Evolutionary conservation across 1,284 basidiomycete species (phyloP), one percentile per base, ranked within the genome.

Genomic region (Lentinula novae-zelandiae): DNA sequence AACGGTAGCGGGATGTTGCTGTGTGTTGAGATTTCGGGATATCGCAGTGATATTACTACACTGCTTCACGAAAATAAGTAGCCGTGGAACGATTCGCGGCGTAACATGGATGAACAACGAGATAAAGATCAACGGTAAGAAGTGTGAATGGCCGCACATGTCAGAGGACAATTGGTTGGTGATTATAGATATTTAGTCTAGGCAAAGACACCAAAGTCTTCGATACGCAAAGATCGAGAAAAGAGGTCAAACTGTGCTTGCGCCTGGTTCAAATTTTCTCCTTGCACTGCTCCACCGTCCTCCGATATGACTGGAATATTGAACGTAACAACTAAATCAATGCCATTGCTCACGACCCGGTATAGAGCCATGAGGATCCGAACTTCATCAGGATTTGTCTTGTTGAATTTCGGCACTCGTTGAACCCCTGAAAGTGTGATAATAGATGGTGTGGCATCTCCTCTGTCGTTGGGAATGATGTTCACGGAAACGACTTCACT

Each of bases 251-350:
- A 95, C 62, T 84, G 81, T 44, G 70, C 67, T 64, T 79, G 74
- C 20, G 81, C 80, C 22, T 61, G 60, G 64, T 71, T 64, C 63
- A 76, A 66, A 58, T 71, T 71, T 67, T 78, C 71, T 62, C 74
- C 72, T 34, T 69, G 73, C 34, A 81, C 74, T 46, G 74, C 76
- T 3, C 73, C 78, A 31, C 78, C 78, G 57, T 82, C 81, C 15
- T 72, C 72, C 15, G 81, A 73, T 42, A 68, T 69, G 42, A 80
- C 71, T 15, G 92, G 92, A 27, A 92, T 80, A 72, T 95, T 97
- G 71, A 89, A 89, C 20, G 89, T 88, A 65, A 92, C 79, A 40
- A 96, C 89, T 20, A 96, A 71, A 71, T 97, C 95, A 7, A 88
- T 82, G 33, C 76, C 77, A 71, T 89, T 92, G 56, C 74, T 71